Base-by-base conservation (phyloP, 768 basidiomycete species). In the Tylopilus sp. region DNA sequence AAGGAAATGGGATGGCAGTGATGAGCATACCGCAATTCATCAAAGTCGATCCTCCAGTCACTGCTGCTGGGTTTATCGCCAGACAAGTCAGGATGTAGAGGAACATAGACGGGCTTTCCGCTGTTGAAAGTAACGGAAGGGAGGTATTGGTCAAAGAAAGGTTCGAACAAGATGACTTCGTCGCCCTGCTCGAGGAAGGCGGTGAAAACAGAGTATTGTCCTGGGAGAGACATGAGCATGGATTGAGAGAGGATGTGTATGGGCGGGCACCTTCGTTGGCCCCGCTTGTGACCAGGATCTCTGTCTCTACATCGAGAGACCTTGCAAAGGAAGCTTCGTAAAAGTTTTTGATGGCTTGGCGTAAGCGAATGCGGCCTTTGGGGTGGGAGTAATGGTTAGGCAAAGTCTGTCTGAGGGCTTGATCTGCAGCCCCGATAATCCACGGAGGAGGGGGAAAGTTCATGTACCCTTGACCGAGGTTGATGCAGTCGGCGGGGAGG, bases 121-220 rank as follows among this genome's bases (percentile, higher is more conserved):
- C 90, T 91, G 61, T 95, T 94, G 81, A 98, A 97, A 25, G 86
- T 88, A 47, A 95, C 86, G 6, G 90, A 91, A 21, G 94, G 88
- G 46, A 94, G 79, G 68, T 94, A 95, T 68, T 98, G 95, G 65
- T 98, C 95, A 65, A 97, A 98, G 77, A 92, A 97, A 2, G 95
- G 95, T 71, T 98, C 97, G 64, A 98, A 95, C 81, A 98, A 86
- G 70, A 99, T 95, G 56, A 98, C 95, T 69, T 99, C 97, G 63
- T 98, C 97, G 4, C 88, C 95, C 33, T 81, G 78, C 55, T 98
- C 86, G 35, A 97, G 71, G 73, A 95, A 98, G 0, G 97, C 97
- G 11, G 85, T 81, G 60, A 95, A 90, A 46, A 94, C 90, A 45
- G 95, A 83, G 69, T 95, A 98, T 77, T 93, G 89, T 22, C 95